A percentile compares a stretch with the other conserved stretches of the same genome.
These are phyloP conservation scores for Geotrichum ghanense DNA, from an alignment of 805 yeast species.

Conservation along the genomic window DNA sequence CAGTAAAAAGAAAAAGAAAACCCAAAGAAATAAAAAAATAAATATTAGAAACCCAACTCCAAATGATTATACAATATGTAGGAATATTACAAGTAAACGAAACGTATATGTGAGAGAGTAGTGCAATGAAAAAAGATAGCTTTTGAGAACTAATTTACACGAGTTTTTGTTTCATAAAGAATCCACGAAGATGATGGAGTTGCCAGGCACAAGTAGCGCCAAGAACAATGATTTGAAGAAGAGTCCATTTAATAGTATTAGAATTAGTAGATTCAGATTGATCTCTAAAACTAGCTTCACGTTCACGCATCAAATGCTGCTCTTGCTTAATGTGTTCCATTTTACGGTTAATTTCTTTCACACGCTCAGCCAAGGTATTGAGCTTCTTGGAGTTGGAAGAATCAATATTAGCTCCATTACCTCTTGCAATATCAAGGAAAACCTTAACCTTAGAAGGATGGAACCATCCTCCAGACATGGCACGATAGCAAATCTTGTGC, in stretches of 20 bases:
- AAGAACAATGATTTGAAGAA: constrained; percentile 59
- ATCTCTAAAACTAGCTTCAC: constrained; percentile 70
- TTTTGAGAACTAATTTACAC: no score
- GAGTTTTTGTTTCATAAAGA: constrained; percentile 81
- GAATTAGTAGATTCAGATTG: constrained; percentile 66
- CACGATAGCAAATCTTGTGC: constrained; percentile 70
- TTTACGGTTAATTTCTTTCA: constrained; percentile 45
- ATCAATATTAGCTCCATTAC: constrained; percentile 55
- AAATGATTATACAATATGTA: neutral
- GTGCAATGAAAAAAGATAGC: neutral
- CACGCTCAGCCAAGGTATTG: constrained; percentile 41
- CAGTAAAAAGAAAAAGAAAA: neutral
- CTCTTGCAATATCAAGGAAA: constrained; percentile 59
- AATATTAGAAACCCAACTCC: constrained; percentile 2
- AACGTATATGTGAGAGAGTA: neutral
- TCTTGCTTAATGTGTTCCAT: constrained; percentile 51
- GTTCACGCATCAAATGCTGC: constrained; percentile 47
- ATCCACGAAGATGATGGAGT: constrained; percentile 61
- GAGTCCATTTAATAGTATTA: constrained; percentile 62
- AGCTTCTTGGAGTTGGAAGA: constrained; percentile 45
- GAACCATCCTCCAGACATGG: constrained; percentile 49
- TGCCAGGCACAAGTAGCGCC: constrained; percentile 65
- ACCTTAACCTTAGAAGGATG: constrained; percentile 51
- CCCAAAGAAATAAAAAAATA: neutral
- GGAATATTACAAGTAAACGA: neutral